These are phyloP conservation scores for Cubamyces lactineus DNA, from an alignment of 768 basidiomycete species.

Conservation along the genomic window DNA sequence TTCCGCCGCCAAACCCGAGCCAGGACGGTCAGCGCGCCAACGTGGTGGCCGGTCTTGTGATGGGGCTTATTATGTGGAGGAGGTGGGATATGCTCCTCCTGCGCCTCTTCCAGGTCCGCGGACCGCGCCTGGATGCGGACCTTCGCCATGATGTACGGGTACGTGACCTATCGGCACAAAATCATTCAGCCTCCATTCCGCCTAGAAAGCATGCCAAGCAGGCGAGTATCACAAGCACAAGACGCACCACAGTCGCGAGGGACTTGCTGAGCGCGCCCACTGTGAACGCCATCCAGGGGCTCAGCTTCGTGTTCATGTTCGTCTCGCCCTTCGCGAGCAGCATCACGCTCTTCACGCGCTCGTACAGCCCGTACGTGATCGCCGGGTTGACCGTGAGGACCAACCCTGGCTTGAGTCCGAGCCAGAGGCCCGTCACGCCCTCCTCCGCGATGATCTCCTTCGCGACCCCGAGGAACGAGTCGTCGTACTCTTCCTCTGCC, in stretches of 20 bases:
- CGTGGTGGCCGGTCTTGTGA: constrained; percentile 52
- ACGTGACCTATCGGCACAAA: constrained; percentile 69
- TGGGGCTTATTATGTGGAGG: constrained; percentile 46
- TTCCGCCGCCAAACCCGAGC: constrained; percentile 69
- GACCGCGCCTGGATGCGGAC: constrained; percentile 90
- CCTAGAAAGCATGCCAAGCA: background rate
- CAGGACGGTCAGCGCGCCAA: constrained; percentile 81
- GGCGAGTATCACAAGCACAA: too few relatives aligned
- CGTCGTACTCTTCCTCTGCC: constrained; percentile 46
- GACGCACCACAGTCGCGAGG: constrained; percentile 87
- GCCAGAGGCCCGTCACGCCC: constrained; percentile 87
- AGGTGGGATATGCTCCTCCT: constrained; percentile 43
- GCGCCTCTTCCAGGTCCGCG: constrained; percentile 55
- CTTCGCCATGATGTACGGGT: constrained; percentile 96
- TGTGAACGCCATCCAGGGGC: constrained; percentile 77
- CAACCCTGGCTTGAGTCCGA: constrained; percentile 88
- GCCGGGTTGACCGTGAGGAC: constrained; percentile 98
- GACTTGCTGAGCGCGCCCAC: constrained; percentile 95
- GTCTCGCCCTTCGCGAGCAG: constrained; percentile 50
- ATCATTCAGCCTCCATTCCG: background rate
- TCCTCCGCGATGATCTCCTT: constrained; percentile 89
- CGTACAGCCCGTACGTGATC: constrained; percentile 95
- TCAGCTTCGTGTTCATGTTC: constrained; percentile 56
- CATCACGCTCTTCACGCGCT: constrained; percentile 81
- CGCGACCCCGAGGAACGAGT: constrained; percentile 80